A percentile compares a stretch with the other conserved stretches of the same genome.
Conservation (phyloP, 176 grass and related monocot genomes). For the Hordeum vulgare region MorexV3_pseudomolecules_assembly NC_058518.1:123665093-123665592, state of each 20-base stretch:
- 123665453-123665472: constrained; percentile 42
- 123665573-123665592: constrained; percentile 61
- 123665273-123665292: constrained; percentile 79
- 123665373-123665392: constrained; percentile 21
- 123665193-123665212: constrained; percentile 74
- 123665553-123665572: constrained; percentile 72
- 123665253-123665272: constrained; percentile 80
- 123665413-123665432: constrained; percentile 70
- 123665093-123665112: constrained; percentile 41
- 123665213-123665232: constrained; percentile 64
- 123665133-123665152: constrained; percentile 66
- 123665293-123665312: constrained; percentile 53
- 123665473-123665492: constrained; percentile 74
- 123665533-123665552: constrained; percentile 53
- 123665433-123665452: constrained; percentile 48
- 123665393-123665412: constrained; percentile 43
- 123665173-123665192: constrained; percentile 70
- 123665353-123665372: constrained; percentile 11
- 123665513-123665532: constrained; percentile 72
- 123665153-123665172: constrained; percentile 72
- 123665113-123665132: constrained; percentile 18
- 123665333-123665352: neutral
- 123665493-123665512: constrained; percentile 77
- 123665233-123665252: constrained; percentile 68
- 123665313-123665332: constrained; percentile 49